A percentile compares a stretch with the other conserved stretches of the same genome.
These are phyloP conservation scores for Ophiosphaerella narmari DNA, from an alignment of 2,329 filamentous ascomycete species.

Conservation along the genomic window DNA sequence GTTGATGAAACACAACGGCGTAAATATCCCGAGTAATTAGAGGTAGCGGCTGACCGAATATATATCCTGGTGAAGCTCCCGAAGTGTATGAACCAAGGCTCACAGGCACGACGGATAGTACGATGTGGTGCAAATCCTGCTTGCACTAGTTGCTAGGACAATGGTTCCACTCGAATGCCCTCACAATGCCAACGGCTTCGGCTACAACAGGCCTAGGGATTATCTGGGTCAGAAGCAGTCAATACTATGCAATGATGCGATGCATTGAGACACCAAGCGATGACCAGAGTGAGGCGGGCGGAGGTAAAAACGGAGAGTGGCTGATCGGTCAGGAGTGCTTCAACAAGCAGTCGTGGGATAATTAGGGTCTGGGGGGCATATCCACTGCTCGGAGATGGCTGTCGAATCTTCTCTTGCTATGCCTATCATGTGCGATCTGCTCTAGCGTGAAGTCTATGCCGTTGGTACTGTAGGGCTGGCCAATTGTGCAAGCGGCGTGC, in stretches of 20 bases:
- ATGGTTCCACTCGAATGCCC: constrained; percentile 6
- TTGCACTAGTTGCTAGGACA: constrained; percentile 8
- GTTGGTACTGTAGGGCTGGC: constrained; percentile 8
- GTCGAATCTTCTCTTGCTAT: not conserved
- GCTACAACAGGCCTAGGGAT: not conserved
- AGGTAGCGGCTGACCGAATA: constrained; percentile 9
- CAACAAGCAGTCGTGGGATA: constrained; percentile 4
- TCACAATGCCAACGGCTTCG: constrained; percentile 3
- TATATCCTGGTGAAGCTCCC: constrained; percentile 7
- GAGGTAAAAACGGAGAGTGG: constrained; percentile 1
- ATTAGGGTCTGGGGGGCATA: not conserved
- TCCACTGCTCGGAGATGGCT: not conserved
- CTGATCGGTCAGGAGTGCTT: constrained; percentile 8
- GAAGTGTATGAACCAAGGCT: constrained; percentile 7
- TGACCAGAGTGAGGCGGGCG: not conserved
- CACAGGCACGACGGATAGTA: not conserved
- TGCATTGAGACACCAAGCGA: not conserved
- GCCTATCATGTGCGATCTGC: constrained; percentile 5
- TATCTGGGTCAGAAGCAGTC: constrained; percentile 14
- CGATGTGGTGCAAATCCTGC: constrained; percentile 12
- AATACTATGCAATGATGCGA: constrained; percentile 7
- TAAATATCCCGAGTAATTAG: constrained; percentile 12
- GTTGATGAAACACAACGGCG: constrained; percentile 11
- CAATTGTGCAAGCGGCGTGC: not conserved
- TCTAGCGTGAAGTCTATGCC: constrained; percentile 3